A percentile compares a stretch with the other conserved stretches of the same genome.
These are phyloP conservation scores for Eucalyptus rudis DNA, from an alignment of 345 rosid genomes.

Conservation along the genomic window DNA sequence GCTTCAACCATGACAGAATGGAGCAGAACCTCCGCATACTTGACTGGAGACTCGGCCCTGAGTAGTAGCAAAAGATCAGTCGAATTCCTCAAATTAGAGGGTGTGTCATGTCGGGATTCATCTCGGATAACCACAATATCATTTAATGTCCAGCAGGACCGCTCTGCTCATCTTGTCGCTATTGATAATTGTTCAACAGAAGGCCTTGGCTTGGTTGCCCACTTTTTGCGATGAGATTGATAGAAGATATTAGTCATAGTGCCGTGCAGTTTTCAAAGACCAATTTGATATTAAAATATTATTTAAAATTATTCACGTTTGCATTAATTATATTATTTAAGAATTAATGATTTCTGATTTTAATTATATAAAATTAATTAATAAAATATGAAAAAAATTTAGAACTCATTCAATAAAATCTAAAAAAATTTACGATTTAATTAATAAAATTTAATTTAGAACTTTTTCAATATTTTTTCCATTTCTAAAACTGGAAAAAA, in stretches of 20 bases:
- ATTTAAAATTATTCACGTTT: too few relatives aligned
- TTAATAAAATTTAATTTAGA: too few relatives aligned
- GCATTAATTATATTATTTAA: too few relatives aligned
- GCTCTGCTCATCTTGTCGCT: not conserved
- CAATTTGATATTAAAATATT: not conserved
- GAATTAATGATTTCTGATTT: too few relatives aligned
- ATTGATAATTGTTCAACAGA: not conserved
- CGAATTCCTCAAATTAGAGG: not conserved
- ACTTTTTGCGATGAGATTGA: not conserved
- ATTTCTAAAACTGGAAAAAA: not conserved
- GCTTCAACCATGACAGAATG: slow-evolving; percentile 4
- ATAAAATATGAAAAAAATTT: too few relatives aligned
- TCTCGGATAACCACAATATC: not conserved
- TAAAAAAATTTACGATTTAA: too few relatives aligned
- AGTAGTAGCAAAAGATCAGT: not conserved
- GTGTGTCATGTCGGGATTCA: not conserved
- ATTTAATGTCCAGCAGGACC: not conserved
- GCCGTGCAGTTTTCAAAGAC: not conserved
- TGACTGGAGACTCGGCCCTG: not conserved
- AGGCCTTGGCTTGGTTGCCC: not conserved
- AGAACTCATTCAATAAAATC: too few relatives aligned
- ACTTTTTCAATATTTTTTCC: too few relatives aligned
- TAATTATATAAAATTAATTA: too few relatives aligned
- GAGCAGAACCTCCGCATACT: not conserved
- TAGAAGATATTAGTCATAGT: not conserved